phyloP scores from a whole-genome alignment of 768 basidiomycete species.

The Lactarius hengduanensis region DNA sequence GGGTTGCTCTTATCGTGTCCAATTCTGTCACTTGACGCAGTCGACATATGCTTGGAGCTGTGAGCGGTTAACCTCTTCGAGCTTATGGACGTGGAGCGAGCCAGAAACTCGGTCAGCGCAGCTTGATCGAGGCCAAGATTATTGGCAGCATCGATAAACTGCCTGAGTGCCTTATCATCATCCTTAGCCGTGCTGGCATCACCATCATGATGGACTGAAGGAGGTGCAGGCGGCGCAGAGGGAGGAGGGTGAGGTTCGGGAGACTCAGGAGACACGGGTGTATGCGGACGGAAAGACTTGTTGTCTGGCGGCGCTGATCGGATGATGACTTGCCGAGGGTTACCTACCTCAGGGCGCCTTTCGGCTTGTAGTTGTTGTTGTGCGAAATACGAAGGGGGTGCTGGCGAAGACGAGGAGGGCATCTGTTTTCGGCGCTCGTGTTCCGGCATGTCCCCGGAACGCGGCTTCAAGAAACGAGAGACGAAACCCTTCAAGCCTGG shows the following conservation, averaged over 20 bases:
- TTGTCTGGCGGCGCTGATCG: slow-evolving; percentile 27
- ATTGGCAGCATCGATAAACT: slow-evolving; percentile 72
- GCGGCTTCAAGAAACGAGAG: slow-evolving; percentile 61
- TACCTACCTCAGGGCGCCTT: neutral
- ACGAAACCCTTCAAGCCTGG: slow-evolving; percentile 81
- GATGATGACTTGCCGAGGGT: neutral
- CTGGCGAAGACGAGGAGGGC: slow-evolving; percentile 17
- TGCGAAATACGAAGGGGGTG: slow-evolving; percentile 23
- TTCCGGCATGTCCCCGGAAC: slow-evolving; percentile 34
- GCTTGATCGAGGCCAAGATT: slow-evolving; percentile 73
- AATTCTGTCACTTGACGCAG: slow-evolving; percentile 34
- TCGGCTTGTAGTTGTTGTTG: slow-evolving; percentile 21
- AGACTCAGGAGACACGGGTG: slow-evolving; percentile 19
- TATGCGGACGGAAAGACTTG: slow-evolving; percentile 24
- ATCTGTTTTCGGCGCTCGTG: slow-evolving; percentile 32
- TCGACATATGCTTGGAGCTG: slow-evolving; percentile 45
- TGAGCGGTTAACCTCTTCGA: slow-evolving; percentile 47
- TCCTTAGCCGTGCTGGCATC: slow-evolving; percentile 17
- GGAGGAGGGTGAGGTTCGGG: neutral
- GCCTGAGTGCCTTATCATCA: slow-evolving; percentile 58
- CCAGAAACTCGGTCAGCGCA: slow-evolving; percentile 66
- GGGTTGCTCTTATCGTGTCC: slow-evolving; percentile 5
- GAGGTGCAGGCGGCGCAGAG: slow-evolving; percentile 10
- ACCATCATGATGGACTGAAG: neutral
- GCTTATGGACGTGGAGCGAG: slow-evolving; percentile 66